Conservation (phyloP, 192 early-diverging fungal species). For the Podila verticillata region DNA sequence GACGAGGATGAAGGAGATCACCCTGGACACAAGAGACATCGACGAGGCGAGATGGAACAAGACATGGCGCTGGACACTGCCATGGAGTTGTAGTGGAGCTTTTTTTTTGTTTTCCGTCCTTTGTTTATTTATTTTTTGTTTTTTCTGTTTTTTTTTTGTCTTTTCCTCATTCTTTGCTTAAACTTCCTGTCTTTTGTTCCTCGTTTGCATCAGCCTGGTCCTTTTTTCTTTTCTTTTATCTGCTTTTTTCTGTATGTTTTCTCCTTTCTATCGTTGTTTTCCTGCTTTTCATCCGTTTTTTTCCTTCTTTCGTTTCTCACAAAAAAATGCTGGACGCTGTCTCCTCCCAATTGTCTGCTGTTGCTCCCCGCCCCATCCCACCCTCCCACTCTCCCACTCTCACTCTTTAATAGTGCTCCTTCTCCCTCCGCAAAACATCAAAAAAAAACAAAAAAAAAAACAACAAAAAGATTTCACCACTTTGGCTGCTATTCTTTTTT, state of each 20-base stretch:
- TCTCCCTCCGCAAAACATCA: too few relatives aligned
- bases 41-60: neutral
- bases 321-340: neutral
- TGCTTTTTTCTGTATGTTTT: constrained; percentile 2
- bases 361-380: neutral
- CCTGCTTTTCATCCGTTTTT: neutral
- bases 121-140: neutral
- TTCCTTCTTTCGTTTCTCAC: constrained; percentile 3
- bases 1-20: neutral
- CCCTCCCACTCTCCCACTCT: too few relatives aligned
- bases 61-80: constrained; percentile 3
- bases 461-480: too few relatives aligned
- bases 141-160: neutral
- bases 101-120: neutral
- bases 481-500: neutral
- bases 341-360: neutral
- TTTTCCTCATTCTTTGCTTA: neutral
- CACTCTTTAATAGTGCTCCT: neutral
- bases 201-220: neutral
- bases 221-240: constrained; percentile 5
- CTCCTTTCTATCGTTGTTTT: neutral
- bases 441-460: too few relatives aligned
- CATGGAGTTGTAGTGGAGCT: constrained; percentile 29
- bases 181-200: constrained; percentile 1
- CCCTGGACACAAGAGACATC: neutral